A percentile compares a stretch with the other conserved stretches of the same genome.
phyloP scores from a whole-genome alignment of 352 stramenopile species.

The Phytophthora pisi region DNA sequence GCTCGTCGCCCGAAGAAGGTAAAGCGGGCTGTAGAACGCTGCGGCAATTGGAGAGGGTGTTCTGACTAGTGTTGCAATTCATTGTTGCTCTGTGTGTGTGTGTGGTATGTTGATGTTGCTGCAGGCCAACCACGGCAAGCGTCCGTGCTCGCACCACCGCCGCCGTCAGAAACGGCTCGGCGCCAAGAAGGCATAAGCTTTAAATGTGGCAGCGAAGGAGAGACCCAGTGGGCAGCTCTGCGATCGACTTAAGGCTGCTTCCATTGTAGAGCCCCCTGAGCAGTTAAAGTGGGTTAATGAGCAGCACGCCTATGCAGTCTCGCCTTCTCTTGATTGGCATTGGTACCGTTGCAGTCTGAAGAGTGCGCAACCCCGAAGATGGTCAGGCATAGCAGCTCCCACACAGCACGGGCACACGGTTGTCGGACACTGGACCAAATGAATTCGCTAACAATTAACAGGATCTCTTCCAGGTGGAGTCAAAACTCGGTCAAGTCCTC shows the following conservation, averaged over 20 bases:
- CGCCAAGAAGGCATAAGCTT: conserved; percentile 39
- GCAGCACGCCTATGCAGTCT: too few relatives aligned
- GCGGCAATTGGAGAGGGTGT: background rate
- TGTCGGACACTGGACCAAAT: too few relatives aligned
- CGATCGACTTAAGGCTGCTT: conserved; percentile 6
- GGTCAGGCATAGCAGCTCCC: too few relatives aligned
- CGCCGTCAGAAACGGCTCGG: conserved; percentile 83
- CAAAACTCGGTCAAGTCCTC: too few relatives aligned
- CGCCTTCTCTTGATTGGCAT: too few relatives aligned
- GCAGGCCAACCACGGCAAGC: conserved; percentile 88
- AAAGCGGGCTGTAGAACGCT: background rate
- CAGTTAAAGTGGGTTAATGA: conserved; percentile 10
- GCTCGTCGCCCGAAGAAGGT: conserved; percentile 86
- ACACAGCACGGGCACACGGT: too few relatives aligned
- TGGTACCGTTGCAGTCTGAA: too few relatives aligned
- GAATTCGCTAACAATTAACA: too few relatives aligned
- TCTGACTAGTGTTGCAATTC: background rate
- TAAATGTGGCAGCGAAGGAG: background rate
- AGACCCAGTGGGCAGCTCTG: background rate
- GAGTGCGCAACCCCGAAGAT: too few relatives aligned
- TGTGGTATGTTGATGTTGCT: conserved; percentile 5
- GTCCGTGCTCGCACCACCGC: conserved; percentile 81
- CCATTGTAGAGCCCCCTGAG: conserved; percentile 17
- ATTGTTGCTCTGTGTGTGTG: background rate
- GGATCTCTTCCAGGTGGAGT: too few relatives aligned